Base-by-base conservation (phyloP, 257 asterid species). In the Primulina tabacum region DNA sequence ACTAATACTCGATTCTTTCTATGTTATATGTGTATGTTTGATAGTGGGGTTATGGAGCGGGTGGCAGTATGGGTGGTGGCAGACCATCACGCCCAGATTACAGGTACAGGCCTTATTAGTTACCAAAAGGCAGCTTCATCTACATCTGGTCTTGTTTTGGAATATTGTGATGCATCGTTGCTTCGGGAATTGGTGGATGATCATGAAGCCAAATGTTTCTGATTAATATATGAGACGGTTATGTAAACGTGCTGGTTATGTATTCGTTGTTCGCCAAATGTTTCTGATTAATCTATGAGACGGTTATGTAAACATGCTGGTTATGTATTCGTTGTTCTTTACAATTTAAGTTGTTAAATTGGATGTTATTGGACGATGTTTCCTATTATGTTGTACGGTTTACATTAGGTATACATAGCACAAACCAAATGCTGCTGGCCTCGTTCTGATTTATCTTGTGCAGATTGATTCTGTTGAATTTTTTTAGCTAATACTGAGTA, bases 31-130 rank as follows among this genome's bases (percentile, higher is more conserved):
- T 17, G 57, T 43, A 4, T 66, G 53, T 26, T 64, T 71, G 82
- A 74, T 92, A 94, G 98, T 91, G 98, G 99, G 95, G 99, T 65
- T 91, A 89, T 62, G 95, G 96, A 34, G 86, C 85, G 57, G 92
- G 93, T 50, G 88, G 90, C 70, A 85, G 90, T 60, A 85, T 87
- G 86, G 67, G 80, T 56, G 75, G 85, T 34, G 80, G 85, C 28
- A 88, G 99, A 75, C 89, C 98, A 68, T 77, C 97, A 16, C 92
- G 98, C 28, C 67, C 95, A 40, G 97, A 91, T 84, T 64, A 81
- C 80, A 84, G 99, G 77, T 94, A 88, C 62, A 78, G 98, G 79
- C 99, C 98, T 32, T 92, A 92, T 75, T 92, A 79, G 81, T 50
- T 71, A 32, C 30, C 7, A 5, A 38, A 50, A 70, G 68, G 4